phyloP scores from a whole-genome alignment of 805 yeast genomes.

The Candida nonsorbophila region DNA sequence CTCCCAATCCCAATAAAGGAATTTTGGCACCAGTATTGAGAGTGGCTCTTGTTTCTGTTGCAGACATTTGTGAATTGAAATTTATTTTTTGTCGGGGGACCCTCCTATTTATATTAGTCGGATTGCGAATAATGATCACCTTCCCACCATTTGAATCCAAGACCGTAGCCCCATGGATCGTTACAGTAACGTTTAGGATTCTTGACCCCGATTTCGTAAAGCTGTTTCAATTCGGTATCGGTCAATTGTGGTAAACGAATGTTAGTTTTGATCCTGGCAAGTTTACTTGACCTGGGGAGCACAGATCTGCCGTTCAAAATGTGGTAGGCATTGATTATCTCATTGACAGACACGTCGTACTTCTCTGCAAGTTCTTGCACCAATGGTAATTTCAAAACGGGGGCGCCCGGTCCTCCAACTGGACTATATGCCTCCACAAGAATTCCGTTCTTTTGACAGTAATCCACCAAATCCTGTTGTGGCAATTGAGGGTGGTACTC shows the following conservation, averaged over 20 bases:
- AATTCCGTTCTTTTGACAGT: slow-evolving; percentile 30
- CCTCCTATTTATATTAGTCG: not conserved
- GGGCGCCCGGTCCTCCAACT: slow-evolving; percentile 62
- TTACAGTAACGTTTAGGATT: slow-evolving; percentile 25
- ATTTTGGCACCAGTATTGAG: slow-evolving; percentile 52
- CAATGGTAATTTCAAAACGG: slow-evolving; percentile 47
- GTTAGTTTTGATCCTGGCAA: slow-evolving; percentile 50
- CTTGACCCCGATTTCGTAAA: slow-evolving; percentile 25
- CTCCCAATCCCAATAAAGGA: slow-evolving; percentile 66
- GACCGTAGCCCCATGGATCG: slow-evolving; percentile 32
- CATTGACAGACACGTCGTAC: slow-evolving; percentile 48
- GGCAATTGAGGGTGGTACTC: slow-evolving; percentile 34
- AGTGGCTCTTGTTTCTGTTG: slow-evolving; percentile 34
- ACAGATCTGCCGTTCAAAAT: slow-evolving; percentile 56
- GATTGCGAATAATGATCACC: slow-evolving; percentile 27
- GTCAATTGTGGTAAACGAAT: slow-evolving; percentile 29
- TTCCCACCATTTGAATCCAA: slow-evolving; percentile 33
- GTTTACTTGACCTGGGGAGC: slow-evolving; percentile 67
- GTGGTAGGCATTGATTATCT: slow-evolving; percentile 57
- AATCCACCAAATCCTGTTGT: slow-evolving; percentile 36
- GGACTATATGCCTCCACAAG: slow-evolving; percentile 55
- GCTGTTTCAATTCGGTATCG: slow-evolving; percentile 25
- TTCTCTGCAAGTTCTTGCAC: slow-evolving; percentile 52
- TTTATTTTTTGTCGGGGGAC: too few relatives aligned
- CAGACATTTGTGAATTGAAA: too few relatives aligned